Conservation (phyloP, 1,139 yeast species). For the Suhomyces bribrorum region DNA sequence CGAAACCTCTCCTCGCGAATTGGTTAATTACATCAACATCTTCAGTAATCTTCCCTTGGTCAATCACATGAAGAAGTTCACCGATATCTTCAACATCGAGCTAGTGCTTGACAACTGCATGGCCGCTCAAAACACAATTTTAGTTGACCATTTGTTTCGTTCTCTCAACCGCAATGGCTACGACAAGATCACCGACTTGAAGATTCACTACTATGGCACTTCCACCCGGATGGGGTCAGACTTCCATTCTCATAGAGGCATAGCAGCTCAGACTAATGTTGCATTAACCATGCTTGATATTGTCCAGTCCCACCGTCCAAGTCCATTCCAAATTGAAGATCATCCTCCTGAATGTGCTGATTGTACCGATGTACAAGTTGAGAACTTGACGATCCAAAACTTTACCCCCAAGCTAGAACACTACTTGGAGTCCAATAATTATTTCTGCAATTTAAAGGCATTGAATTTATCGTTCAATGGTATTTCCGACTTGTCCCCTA, state of each 20-base stretch:
- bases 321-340: not conserved
- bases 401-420: not conserved
- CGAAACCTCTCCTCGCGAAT: not conserved
- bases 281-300: not conserved
- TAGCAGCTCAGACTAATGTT: not conserved
- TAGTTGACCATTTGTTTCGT: constrained; percentile 11
- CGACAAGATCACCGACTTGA: constrained; percentile 2
- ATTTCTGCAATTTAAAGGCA: constrained; percentile 1
- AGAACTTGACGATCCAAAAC: constrained; percentile 5
- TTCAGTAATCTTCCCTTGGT: constrained; percentile 1
- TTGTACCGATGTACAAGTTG: constrained; percentile 1
- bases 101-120: constrained; percentile 13
- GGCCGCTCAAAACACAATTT: constrained; percentile 9
- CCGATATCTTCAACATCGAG: constrained; percentile 15
- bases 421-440: constrained; percentile 4
- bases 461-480: constrained; percentile 28
- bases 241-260: not conserved
- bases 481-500: constrained; percentile 17
- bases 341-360: not conserved
- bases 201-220: constrained; percentile 4
- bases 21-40: constrained; percentile 1
- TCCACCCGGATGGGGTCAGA: not conserved
- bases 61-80: constrained; percentile 11
- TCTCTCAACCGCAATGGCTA: constrained; percentile 8
- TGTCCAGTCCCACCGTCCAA: not conserved